Base-by-base conservation (phyloP, 176 grass and related monocot genomes). In the Luzula sylvatica region DNA sequence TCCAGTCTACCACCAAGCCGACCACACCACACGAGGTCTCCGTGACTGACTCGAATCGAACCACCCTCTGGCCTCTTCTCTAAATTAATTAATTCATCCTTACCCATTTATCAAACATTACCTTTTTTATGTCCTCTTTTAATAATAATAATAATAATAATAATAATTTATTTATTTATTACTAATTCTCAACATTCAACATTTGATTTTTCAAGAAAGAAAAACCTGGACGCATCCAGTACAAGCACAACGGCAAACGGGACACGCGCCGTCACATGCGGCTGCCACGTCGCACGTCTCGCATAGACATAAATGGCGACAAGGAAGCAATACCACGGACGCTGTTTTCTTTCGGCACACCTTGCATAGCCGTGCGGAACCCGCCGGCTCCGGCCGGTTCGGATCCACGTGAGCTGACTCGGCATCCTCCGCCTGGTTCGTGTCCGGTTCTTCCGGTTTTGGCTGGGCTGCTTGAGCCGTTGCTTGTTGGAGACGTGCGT, bases 251-350 rank as follows among this genome's bases (percentile, higher is more conserved):
- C 65, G 73, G 67, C 84, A 95, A 52, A 73, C 15, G 44, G 90
- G 90, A 0, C 76, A 56, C 26, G 63, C 29, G 23, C 14, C 41
- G 1, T 49, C 17, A 38, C 53, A 49, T 27, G 67, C 13, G 1
- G 53, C 50, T 42, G 55, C 52, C 47, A 70, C 59, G 22, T 81
- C 73, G 74, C 89, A 95, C 4, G 59, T 39, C 14, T 29, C 66
- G 74, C 89, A 95, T 30, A 88, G 52, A 62, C 89, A 95, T 28
- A 95, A 81, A 70, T 95, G 89, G 53, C 89, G 81, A 75, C 89
- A 95, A 0, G 89, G 89, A 14, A 88, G 80, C 35, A 88, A 35
- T 15, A 95, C 83, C 4, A 78, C 68, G 32, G 77, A 66, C 1
- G 73, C 56, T 18, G 49, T 11, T 20, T 48, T 40, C 1, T 11